Base-by-base conservation (phyloP, 2,329 filamentous ascomycete genomes). In the Trichophyton mentagrophytes region DNA sequence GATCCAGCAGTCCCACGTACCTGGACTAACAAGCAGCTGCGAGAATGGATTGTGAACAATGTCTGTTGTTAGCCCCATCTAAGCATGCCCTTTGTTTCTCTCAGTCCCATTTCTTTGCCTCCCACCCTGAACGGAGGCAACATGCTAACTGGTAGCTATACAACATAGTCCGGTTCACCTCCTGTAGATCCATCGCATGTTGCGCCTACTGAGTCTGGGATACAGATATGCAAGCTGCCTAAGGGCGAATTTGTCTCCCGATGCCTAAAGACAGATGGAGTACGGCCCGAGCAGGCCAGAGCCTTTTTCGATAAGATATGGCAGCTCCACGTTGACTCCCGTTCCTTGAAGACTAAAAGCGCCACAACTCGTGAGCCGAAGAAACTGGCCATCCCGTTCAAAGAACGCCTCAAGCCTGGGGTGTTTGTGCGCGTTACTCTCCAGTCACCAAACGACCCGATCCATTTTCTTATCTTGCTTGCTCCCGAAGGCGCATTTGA, bases 251-350 rank as follows among this genome's bases (percentile, higher is more conserved):
- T 55, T 20, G 51, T 55, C 27, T 33, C 51, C n/a, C 51, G 51
- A 36, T 55, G 51, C 51, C 27, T 55, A n/a, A 55, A 36, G 51
- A 38, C 51, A 9, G 51, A 33, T 7, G 51, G 51, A 55, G 51
- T 55, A 55, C 51, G 51, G 25, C 51, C 51, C 51, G 51, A 55
- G 27, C 51, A 55, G 27, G 51, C 51, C 27, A 55, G 51, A 55
- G n/a, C 51, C 15, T 55, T 55, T 13, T 55, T 55, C 9, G 51
- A 55, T 36, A 55, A 55, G 30, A 55, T 55, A 55, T 55, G 51
- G 51, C 51, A 55, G 27, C 51, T 55, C 30, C 51, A 55, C 9
- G 51, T 55, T 55, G 51, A 55, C 17, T 55, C 51, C 25, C 51
- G 51, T 38, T 55, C 25, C 5, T 20, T 27, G 3, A 55, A 36